phyloP scores from a whole-genome alignment of 768 basidiomycete genomes.

The Auricularia heimuer region DNA sequence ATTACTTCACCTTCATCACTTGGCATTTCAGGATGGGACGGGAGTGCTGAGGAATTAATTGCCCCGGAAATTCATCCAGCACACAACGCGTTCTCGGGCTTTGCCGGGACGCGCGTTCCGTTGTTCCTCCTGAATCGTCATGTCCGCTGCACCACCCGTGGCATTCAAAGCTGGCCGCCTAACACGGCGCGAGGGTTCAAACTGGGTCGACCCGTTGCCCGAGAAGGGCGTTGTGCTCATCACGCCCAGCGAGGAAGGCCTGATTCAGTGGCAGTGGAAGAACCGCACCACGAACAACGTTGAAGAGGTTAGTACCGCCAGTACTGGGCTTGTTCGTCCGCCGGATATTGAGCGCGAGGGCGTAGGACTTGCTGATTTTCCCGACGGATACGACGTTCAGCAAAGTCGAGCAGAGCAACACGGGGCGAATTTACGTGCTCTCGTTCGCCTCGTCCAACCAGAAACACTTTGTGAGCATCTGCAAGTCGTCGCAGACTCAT shows the following conservation, averaged over 20 bases:
- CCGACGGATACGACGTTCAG: slow-evolving; percentile 76
- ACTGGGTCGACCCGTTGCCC: slow-evolving; percentile 54
- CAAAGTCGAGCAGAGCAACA: slow-evolving; percentile 55
- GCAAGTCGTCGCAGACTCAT: background rate
- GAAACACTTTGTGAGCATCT: slow-evolving; percentile 67
- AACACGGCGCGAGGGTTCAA: slow-evolving; percentile 54
- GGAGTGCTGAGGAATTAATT: too few species aligned
- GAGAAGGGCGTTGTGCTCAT: slow-evolving; percentile 68
- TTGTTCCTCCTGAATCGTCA: background rate
- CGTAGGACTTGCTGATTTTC: slow-evolving; percentile 78
- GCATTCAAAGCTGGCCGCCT: slow-evolving; percentile 67
- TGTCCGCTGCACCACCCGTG: slow-evolving; percentile 13
- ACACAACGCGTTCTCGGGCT: too few species aligned
- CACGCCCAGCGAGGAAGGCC: slow-evolving; percentile 59
- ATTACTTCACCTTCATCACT: too few species aligned
- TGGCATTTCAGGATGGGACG: too few species aligned
- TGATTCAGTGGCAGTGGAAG: slow-evolving; percentile 75
- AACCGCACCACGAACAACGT: slow-evolving; percentile 49
- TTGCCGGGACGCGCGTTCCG: too few species aligned
- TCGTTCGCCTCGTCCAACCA: slow-evolving; percentile 88
- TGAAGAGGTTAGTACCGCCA: slow-evolving; percentile 45
- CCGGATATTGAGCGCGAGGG: background rate
- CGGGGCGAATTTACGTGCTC: slow-evolving; percentile 74
- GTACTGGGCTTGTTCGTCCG: background rate
- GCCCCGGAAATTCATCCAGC: too few species aligned